These are phyloP conservation scores for Gentiana macrophylla DNA, from an alignment of 257 asterid species.

Conservation along the genomic window DNA sequence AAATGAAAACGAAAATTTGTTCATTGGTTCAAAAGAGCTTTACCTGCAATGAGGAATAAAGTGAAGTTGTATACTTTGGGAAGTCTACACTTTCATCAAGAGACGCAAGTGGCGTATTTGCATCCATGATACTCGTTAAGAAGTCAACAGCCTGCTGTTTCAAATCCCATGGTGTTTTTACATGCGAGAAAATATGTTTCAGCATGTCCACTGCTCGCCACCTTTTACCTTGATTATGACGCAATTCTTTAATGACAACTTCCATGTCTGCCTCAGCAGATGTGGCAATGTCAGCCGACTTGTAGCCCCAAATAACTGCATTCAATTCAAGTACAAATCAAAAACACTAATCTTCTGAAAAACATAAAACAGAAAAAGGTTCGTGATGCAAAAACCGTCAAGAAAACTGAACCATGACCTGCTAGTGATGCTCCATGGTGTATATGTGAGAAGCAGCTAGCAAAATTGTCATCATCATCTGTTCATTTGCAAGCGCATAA, in stretches of 20 bases:
- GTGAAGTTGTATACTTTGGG: slow-evolving; percentile 35
- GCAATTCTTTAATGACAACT: slow-evolving; percentile 48
- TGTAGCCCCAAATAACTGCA: slow-evolving; percentile 81
- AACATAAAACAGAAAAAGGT: slow-evolving; percentile 9
- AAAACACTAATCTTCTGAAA: slow-evolving; percentile 7
- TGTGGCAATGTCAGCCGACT: slow-evolving; percentile 44
- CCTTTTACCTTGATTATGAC: slow-evolving; percentile 52
- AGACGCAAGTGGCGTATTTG: slow-evolving; percentile 20
- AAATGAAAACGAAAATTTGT: slow-evolving; percentile 3
- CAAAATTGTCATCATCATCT: slow-evolving; percentile 41
- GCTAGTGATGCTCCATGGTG: slow-evolving; percentile 72
- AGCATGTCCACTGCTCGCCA: slow-evolving; percentile 74
- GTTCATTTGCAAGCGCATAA: slow-evolving; percentile 14
- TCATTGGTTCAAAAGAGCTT: slow-evolving; percentile 12
- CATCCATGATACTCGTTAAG: slow-evolving; percentile 52
- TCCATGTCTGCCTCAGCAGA: slow-evolving; percentile 56
- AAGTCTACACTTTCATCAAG: slow-evolving; percentile 28
- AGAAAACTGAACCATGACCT: slow-evolving; percentile 28
- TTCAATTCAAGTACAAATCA: slow-evolving; percentile 10
- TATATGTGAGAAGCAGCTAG: slow-evolving; percentile 65
- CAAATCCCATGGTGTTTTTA: slow-evolving; percentile 48
- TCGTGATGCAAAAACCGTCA: neutral
- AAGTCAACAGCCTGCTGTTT: slow-evolving; percentile 51
- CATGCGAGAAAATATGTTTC: slow-evolving; percentile 40
- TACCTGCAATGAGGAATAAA: slow-evolving; percentile 68